A percentile compares a stretch with the other conserved stretches of the same genome.
Evolutionary conservation across 345 rosid species (phyloP).

Genomic region (Gossypium arboreum): DNA sequence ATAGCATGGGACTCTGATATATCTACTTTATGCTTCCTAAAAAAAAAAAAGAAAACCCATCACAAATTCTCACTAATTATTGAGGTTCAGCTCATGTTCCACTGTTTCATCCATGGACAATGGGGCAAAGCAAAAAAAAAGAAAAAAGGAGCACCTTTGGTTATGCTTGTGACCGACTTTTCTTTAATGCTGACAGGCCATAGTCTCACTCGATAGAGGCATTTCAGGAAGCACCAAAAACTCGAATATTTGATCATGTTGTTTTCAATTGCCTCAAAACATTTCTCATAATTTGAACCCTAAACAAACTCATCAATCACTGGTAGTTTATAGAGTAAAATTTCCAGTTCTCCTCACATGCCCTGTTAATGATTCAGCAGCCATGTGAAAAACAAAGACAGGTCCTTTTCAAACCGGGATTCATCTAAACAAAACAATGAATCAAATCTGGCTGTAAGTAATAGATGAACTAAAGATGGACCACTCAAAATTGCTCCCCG

Average conservation of each 20-base stretch:
- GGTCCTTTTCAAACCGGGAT: slow-evolving; percentile 24
- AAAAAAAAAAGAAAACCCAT: slow-evolving; percentile 4
- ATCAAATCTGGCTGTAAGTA: not conserved
- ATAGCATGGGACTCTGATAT: slow-evolving; percentile 53
- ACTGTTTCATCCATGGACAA: slow-evolving; percentile 15
- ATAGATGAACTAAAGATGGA: not conserved
- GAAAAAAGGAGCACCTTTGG: not conserved
- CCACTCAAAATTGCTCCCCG: not conserved
- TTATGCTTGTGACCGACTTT: slow-evolving; percentile 23
- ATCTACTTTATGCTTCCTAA: slow-evolving; percentile 26
- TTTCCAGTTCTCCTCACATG: not conserved
- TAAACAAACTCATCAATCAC: not conserved
- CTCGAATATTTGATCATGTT: not conserved
- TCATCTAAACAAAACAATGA: slow-evolving; percentile 7
- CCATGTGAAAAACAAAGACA: slow-evolving; percentile 15
- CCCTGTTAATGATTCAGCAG: not conserved
- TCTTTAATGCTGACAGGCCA: slow-evolving; percentile 15
- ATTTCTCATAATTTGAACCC: not conserved
- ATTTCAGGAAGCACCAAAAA: slow-evolving; percentile 7
- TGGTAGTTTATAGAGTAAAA: not conserved
- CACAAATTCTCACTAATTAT: slow-evolving; percentile 39
- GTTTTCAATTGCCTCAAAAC: not conserved
- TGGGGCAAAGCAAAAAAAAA: not conserved
- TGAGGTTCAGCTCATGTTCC: slow-evolving; percentile 39
- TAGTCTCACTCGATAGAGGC: slow-evolving; percentile 7